Evolutionary conservation across 176 grass and related monocot genomes (phyloP).

Genomic region (Triticum turgidum): DNA sequence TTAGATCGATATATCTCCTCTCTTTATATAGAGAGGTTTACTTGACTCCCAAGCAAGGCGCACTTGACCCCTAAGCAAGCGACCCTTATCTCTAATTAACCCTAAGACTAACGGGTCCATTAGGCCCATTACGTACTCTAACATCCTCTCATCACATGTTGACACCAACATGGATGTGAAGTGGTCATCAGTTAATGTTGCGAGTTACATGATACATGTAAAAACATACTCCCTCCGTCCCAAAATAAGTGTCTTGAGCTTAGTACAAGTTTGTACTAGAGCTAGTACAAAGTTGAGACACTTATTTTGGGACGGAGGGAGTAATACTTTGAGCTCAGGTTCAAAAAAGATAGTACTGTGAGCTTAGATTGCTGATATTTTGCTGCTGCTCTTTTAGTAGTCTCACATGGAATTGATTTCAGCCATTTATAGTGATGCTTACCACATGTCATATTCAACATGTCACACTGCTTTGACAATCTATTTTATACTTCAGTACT

Average conservation of each 20-base stretch:
- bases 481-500: conserved; percentile 2
- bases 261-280: too few relatives aligned
- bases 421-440: neutral
- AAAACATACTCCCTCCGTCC: neutral
- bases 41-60: too few relatives aligned
- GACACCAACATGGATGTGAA: neutral
- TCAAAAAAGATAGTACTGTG: too few relatives aligned
- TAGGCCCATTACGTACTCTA: too few relatives aligned
- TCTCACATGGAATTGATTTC: conserved; percentile 4
- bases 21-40: too few relatives aligned
- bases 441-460: neutral
- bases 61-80: too few relatives aligned
- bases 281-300: too few relatives aligned
- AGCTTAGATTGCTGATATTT: neutral
- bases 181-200: neutral
- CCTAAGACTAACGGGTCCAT: too few relatives aligned
- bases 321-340: neutral
- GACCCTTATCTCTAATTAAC: too few relatives aligned
- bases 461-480: neutral
- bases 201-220: neutral
- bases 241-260: too few relatives aligned
- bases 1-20: too few relatives aligned
- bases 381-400: neutral
- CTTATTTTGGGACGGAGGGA: too few relatives aligned
- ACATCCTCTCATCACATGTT: neutral